phyloP scores from a whole-genome alignment of 2,329 filamentous ascomycete species.

The Pestalotiopsis sp. region DNA sequence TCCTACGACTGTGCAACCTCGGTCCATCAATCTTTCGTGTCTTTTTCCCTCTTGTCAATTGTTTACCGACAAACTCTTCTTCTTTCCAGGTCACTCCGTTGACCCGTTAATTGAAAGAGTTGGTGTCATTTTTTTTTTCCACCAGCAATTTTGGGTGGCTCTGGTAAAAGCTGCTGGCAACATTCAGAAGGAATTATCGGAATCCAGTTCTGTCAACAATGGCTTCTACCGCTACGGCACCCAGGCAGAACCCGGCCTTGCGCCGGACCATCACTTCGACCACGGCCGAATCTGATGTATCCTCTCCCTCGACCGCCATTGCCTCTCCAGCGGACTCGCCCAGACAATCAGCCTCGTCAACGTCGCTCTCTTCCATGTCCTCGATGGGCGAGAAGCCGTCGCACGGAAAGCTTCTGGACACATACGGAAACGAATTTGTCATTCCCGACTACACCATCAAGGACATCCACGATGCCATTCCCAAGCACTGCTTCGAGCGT shows the following conservation, averaged over 20 bases:
- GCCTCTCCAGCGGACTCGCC: slow-evolving; percentile 64
- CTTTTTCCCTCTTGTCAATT: not conserved
- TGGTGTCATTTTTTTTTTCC: not conserved
- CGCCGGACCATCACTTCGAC: slow-evolving; percentile 49
- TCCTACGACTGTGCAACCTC: not conserved
- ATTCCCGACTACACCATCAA: slow-evolving; percentile 97
- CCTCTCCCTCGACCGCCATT: slow-evolving; percentile 56
- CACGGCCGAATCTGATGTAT: slow-evolving; percentile 45
- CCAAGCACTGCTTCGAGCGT: slow-evolving; percentile 94
- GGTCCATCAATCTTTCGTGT: not conserved
- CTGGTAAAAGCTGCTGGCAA: not conserved
- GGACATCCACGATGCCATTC: slow-evolving; percentile 94
- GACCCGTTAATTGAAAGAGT: not conserved
- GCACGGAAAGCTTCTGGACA: slow-evolving; percentile 76
- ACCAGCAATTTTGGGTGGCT: not conserved
- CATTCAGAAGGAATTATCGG: not conserved
- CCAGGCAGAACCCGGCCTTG: slow-evolving; percentile 46
- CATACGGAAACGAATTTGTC: slow-evolving; percentile 92
- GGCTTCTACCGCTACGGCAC: slow-evolving; percentile 47
- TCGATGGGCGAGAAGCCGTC: slow-evolving; percentile 58
- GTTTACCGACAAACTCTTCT: not conserved
- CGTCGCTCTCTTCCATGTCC: slow-evolving; percentile 87
- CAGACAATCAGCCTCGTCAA: slow-evolving; percentile 73
- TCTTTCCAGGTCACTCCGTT: not conserved
- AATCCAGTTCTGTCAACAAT: slow-evolving; percentile 33